Percentiles rank a stretch among this genome's conserved stretches.
Evolutionary conservation across 352 stramenopile genomes (phyloP).

Genomic region (Phytophthora niederhauseri): DNA sequence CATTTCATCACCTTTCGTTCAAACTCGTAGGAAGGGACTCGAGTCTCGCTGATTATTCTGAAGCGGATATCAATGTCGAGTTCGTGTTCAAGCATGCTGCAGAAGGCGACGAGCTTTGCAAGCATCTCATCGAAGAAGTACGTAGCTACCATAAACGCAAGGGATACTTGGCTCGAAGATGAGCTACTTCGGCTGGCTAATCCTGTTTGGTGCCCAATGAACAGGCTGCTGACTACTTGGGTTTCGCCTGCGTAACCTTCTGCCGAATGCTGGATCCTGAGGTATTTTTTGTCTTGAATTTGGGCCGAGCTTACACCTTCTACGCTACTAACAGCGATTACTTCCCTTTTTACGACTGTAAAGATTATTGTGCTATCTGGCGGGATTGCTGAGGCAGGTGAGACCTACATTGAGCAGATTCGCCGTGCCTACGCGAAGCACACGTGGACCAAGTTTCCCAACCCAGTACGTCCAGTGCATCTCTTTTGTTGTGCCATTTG

Average conservation of each 20-base stretch:
- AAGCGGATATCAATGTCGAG: constrained; percentile 68
- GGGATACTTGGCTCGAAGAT: not conserved
- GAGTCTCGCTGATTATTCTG: constrained; percentile 44
- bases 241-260: constrained; percentile 84
- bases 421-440: constrained; percentile 66
- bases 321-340: not conserved
- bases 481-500: not conserved
- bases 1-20: constrained; percentile 2
- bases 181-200: not conserved
- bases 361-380: constrained; percentile 85
- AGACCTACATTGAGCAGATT: constrained; percentile 74
- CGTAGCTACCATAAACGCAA: not conserved
- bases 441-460: constrained; percentile 73
- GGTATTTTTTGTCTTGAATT: constrained; percentile 34
- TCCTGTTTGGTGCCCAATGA: constrained; percentile 9
- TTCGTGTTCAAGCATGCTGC: constrained; percentile 74
- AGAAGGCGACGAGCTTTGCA: constrained; percentile 72
- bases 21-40: constrained; percentile 49
- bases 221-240: constrained; percentile 81
- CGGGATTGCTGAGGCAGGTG: constrained; percentile 73
- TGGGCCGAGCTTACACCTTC: not conserved
- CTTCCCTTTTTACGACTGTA: not conserved
- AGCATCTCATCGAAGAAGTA: constrained; percentile 73
- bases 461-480: constrained; percentile 51
- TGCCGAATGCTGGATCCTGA: constrained; percentile 78